Evolutionary conservation across 306 rosid species (phyloP).

Genomic region (Albizia julibrissin): DNA sequence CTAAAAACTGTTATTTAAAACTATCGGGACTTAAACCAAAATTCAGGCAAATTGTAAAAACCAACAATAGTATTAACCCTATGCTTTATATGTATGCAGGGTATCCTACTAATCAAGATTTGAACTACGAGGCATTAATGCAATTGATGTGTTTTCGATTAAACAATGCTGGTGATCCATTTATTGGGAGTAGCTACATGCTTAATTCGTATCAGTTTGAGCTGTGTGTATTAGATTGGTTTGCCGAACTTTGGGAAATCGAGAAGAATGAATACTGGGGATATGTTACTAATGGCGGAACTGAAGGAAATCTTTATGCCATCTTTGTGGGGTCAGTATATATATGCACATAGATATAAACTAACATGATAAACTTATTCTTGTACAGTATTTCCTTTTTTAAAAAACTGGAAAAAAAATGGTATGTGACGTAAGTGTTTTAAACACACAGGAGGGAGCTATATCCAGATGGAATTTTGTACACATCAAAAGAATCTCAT

Average conservation of each 20-base stretch:
- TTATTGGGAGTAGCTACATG: not conserved
- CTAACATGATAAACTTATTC: too few relatives aligned
- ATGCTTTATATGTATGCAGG: slow-evolving; percentile 26
- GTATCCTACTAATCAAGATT: slow-evolving; percentile 61
- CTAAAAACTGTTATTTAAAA: too few relatives aligned
- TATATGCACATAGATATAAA: too few relatives aligned
- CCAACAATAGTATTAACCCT: too few relatives aligned
- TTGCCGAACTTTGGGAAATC: slow-evolving; percentile 62
- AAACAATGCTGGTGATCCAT: slow-evolving; percentile 37
- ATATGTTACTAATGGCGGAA: slow-evolving; percentile 57
- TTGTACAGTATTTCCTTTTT: too few relatives aligned
- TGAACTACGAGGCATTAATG: slow-evolving; percentile 47
- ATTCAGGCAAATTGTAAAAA: too few relatives aligned
- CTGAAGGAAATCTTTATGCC: slow-evolving; percentile 26
- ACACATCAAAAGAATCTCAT: not conserved
- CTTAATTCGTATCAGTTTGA: not conserved
- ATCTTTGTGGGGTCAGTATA: not conserved
- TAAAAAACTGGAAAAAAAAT: too few relatives aligned
- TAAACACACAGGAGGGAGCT: not conserved
- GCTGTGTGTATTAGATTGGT: slow-evolving; percentile 66
- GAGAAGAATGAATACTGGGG: slow-evolving; percentile 62
- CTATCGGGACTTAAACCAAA: too few relatives aligned
- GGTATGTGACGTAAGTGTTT: too few relatives aligned
- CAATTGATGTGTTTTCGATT: slow-evolving; percentile 51
- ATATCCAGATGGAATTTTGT: not conserved